phyloP scores from a whole-genome alignment of 148 eudicot species.

The Rhododendron ferrugineum region DNA sequence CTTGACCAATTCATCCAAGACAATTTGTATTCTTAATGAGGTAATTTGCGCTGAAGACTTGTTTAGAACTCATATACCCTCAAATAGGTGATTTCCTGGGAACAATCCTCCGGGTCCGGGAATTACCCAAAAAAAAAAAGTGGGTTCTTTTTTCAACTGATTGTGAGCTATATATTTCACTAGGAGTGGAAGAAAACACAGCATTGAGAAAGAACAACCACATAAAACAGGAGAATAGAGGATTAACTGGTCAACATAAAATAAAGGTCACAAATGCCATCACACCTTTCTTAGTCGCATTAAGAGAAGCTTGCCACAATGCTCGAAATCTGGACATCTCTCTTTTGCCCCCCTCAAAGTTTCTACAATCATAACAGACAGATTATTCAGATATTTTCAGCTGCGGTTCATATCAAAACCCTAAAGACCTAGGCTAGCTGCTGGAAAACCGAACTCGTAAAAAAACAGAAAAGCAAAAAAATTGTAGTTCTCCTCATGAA shows the following conservation, averaged over 20 bases:
- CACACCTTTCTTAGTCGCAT: constrained; percentile 81
- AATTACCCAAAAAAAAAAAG: background rate
- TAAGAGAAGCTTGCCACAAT: constrained; percentile 71
- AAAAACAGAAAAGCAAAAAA: background rate
- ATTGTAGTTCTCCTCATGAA: background rate
- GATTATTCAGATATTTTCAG: background rate
- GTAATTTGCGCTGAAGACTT: background rate
- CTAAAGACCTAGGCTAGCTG: background rate
- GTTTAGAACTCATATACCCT: background rate
- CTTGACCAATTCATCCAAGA: background rate
- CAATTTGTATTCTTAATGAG: background rate
- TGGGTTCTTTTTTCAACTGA: background rate
- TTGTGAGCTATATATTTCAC: background rate
- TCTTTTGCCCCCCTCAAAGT: constrained; percentile 3
- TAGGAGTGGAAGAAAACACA: background rate
- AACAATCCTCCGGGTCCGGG: background rate
- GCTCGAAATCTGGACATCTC: constrained; percentile 75
- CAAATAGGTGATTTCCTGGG: background rate
- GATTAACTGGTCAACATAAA: background rate
- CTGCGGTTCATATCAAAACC: background rate
- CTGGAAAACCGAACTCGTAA: background rate
- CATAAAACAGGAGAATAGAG: background rate
- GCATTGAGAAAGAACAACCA: background rate
- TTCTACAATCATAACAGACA: constrained; percentile 2
- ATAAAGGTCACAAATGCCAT: background rate